Base-by-base conservation (phyloP, 139 green algal genomes). In the Spirogloea muscicola region DNA sequence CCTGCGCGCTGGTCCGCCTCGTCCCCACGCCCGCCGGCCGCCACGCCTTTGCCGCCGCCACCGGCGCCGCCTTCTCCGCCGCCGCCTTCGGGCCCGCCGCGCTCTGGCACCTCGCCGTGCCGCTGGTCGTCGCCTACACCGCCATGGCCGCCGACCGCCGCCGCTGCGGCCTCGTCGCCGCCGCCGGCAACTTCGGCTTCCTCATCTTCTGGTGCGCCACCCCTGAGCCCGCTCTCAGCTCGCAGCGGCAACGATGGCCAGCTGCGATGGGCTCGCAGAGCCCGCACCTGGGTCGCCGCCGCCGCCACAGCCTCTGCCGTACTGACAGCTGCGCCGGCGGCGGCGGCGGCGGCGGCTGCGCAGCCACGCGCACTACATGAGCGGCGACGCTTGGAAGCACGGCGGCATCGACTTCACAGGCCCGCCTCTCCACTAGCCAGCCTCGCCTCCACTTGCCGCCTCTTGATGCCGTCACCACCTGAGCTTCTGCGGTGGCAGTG, bases 351-450 rank as follows among this genome's bases (percentile, higher is more conserved):
- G 31, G 25, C 18, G 7, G 7, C 10, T 64, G 25, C 29, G 44
- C 68, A 76, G 68, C 68, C 68, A 76, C 39, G 68, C 43, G 51
- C 36, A 2, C 33, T 76, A 76, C 68, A 76, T 76, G 49, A 76
- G 68, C 7, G 68, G 68, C 21, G 68, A 76, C 37, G n/a, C 68
- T 10, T 76, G 68, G 68, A 71, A 70, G 43, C n/a, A 72, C 34
- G 68, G 68, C 31, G 38, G 38, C 48, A 76, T 76, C 25, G 68
- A 76, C 68, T 76, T 76, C 31, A 76, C 68, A 49, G 68, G 65
- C 48, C n/a, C n/a, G n/a, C n/a, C n/a, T n/a, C n/a, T n/a, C n/a
- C n/a, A n/a, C n/a, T n/a, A n/a, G n/a, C n/a, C n/a, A n/a, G n/a
- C n/a, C n/a, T n/a, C n/a, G n/a, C n/a, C n/a, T n/a, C n/a, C n/a